phyloP scores from a whole-genome alignment of 306 rosid genomes.

The Castanospermum australe region DNA sequence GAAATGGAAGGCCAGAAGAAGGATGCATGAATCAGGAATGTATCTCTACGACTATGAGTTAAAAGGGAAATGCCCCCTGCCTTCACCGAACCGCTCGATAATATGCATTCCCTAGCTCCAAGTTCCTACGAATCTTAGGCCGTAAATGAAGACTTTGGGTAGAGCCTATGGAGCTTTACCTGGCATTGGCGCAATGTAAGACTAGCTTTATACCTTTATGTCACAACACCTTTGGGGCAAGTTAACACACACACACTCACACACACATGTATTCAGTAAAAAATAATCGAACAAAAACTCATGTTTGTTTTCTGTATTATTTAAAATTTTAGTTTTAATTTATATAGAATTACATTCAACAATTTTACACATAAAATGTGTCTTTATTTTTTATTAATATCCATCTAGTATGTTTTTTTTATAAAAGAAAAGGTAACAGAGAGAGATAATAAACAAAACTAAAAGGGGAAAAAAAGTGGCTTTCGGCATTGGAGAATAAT shows the following conservation, averaged over 20 bases:
- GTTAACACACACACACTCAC: background rate
- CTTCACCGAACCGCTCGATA: background rate
- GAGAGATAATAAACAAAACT: background rate
- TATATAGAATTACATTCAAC: background rate
- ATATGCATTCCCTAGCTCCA: background rate
- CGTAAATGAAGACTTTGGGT: slow-evolving; percentile 27
- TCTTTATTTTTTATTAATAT: background rate
- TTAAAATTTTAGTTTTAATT: background rate
- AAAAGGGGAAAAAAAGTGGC: background rate
- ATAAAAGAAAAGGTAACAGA: background rate
- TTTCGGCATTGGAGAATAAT: slow-evolving; percentile 28
- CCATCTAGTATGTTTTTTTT: background rate
- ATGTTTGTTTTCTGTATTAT: too few relatives aligned
- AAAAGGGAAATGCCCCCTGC: background rate
- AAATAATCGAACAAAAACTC: background rate
- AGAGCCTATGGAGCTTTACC: background rate
- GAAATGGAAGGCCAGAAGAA: background rate
- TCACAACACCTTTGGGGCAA: background rate
- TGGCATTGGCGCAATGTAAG: background rate
- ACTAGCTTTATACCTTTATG: background rate
- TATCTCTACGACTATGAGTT: background rate
- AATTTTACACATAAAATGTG: background rate
- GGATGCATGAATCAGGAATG: slow-evolving; percentile 15
- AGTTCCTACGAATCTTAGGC: background rate
- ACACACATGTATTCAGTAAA: background rate